Conservation (phyloP, 768 basidiomycete genomes). For the Lactarius indigo region DNA sequence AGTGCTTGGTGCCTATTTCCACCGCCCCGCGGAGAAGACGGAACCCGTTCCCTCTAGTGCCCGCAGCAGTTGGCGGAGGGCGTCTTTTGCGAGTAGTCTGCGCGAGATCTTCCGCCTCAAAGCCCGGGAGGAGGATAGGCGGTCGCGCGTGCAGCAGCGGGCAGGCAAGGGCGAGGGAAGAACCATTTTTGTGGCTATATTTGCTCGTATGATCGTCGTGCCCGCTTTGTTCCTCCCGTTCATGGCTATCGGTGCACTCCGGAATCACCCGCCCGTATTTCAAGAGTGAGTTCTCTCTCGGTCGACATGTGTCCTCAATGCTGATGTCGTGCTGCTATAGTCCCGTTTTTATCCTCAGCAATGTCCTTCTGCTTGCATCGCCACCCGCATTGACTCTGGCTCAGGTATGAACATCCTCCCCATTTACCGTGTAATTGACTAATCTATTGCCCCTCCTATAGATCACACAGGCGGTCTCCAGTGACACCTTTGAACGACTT, state of each 20-base stretch:
- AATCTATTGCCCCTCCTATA: constrained; percentile 30
- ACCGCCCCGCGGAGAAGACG: constrained; percentile 36
- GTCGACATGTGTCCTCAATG: constrained; percentile 12
- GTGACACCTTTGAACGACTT: constrained; percentile 87
- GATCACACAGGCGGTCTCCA: constrained; percentile 82
- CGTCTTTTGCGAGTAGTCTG: constrained; percentile 41
- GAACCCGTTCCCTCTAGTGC: constrained; percentile 16
- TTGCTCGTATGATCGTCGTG: constrained; percentile 83
- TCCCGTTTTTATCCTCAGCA: constrained; percentile 84
- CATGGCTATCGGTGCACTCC: constrained; percentile 59
- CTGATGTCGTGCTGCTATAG: constrained; percentile 36
- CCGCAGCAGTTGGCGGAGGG: constrained; percentile 12
- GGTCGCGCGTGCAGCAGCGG: constrained; percentile 17
- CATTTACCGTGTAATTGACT: constrained; percentile 36
- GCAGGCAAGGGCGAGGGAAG: constrained; percentile 63
- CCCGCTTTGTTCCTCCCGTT: constrained; percentile 77
- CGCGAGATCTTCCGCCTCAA: constrained; percentile 42
- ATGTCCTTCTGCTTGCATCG: constrained; percentile 75
- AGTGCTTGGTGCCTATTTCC: constrained; percentile 93
- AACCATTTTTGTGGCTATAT: constrained; percentile 80
- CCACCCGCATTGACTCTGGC: constrained; percentile 77
- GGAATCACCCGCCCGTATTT: constrained; percentile 58
- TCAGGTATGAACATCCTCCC: constrained; percentile 36
- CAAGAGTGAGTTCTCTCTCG: constrained; percentile 59
- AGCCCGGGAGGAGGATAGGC: constrained; percentile 13